Evolutionary conservation across 1,139 yeast species (phyloP).

Genomic region (Saccharomycopsis hybrid): DNA sequence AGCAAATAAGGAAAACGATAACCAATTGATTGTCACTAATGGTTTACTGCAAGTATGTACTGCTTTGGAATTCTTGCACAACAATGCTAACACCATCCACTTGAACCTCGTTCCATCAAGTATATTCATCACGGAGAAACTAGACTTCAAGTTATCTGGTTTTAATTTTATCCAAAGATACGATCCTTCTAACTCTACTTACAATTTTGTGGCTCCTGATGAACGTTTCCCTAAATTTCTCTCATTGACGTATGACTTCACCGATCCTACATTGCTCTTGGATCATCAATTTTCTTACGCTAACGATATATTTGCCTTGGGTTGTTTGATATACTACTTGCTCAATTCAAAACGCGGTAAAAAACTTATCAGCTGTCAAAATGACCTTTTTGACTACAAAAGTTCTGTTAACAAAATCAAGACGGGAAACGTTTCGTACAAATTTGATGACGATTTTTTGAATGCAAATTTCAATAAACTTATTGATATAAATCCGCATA

Average conservation of each 20-base stretch:
- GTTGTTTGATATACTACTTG: slow-evolving; percentile 63
- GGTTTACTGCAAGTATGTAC: slow-evolving; percentile 76
- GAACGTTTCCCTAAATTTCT: slow-evolving; percentile 70
- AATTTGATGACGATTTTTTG: slow-evolving; percentile 43
- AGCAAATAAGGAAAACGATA: slow-evolving; percentile 34
- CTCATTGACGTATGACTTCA: slow-evolving; percentile 62
- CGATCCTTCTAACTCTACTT: slow-evolving; percentile 29
- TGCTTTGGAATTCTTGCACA: slow-evolving; percentile 77
- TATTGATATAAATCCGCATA: slow-evolving; percentile 32
- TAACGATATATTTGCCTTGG: slow-evolving; percentile 80
- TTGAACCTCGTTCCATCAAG: slow-evolving; percentile 75
- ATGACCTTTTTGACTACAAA: slow-evolving; percentile 43
- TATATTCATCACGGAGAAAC: slow-evolving; percentile 69
- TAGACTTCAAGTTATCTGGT: slow-evolving; percentile 93
- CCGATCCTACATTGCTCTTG: slow-evolving; percentile 68
- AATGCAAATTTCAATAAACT: slow-evolving; percentile 40
- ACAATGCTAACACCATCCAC: slow-evolving; percentile 69
- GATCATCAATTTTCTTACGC: slow-evolving; percentile 56
- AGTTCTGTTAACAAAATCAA: slow-evolving; percentile 36
- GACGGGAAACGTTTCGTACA: slow-evolving; percentile 36
- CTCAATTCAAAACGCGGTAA: slow-evolving; percentile 31
- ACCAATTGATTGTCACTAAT: slow-evolving; percentile 72
- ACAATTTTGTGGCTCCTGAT: slow-evolving; percentile 51
- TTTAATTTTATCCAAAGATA: slow-evolving; percentile 30
- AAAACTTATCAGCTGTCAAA: slow-evolving; percentile 38